Conservation (phyloP, 441 rosid genomes). For the Populus hybrid region DNA sequence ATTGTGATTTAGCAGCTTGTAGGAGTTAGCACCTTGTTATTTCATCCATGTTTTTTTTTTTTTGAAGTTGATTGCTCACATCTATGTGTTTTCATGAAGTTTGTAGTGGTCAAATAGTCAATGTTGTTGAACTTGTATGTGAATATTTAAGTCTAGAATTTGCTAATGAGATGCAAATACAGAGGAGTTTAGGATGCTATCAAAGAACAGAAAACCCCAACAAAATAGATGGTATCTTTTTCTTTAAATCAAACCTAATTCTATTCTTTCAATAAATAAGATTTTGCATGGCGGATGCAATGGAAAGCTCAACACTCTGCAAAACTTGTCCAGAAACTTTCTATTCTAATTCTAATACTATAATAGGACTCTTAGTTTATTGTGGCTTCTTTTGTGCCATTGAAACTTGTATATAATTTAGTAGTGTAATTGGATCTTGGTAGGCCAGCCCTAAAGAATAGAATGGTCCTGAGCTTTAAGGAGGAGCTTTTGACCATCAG, state of each 20-base stretch:
- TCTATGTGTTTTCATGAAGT: slow-evolving; percentile 1
- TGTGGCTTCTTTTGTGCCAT: background rate
- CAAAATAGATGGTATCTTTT: background rate
- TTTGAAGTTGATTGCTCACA: background rate
- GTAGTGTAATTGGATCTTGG: background rate
- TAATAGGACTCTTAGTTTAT: background rate
- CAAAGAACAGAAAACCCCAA: background rate
- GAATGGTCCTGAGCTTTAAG: background rate
- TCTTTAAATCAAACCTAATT: background rate
- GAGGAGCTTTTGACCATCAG: background rate
- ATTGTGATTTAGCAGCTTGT: background rate
- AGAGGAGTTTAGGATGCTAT: background rate
- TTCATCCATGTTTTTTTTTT: background rate
- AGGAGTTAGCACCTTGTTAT: background rate
- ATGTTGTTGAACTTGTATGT: background rate
- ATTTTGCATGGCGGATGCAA: background rate
- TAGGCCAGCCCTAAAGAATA: background rate
- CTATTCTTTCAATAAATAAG: background rate
- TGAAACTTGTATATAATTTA: background rate
- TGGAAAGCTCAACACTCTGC: background rate
- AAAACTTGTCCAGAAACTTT: background rate
- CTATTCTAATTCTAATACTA: background rate
- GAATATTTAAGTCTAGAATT: background rate
- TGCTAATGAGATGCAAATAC: background rate
- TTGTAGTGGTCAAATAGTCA: background rate